Evolutionary conservation across 768 basidiomycete genomes (phyloP).

Genomic region (Mycena venus): DNA sequence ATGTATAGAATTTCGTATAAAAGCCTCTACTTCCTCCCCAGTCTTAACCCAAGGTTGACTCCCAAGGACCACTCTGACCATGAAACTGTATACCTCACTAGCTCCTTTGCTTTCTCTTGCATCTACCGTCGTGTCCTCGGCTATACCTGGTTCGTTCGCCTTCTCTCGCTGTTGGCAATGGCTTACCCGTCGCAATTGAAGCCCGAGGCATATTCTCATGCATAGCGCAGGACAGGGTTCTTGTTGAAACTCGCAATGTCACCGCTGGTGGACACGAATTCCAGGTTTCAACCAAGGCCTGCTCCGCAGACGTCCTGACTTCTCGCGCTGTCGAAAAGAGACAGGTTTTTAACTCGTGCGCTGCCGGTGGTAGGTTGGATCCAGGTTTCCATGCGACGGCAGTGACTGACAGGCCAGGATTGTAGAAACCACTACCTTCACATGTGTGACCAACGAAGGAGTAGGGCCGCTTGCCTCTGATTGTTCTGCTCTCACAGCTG

Average conservation of each 20-base stretch:
- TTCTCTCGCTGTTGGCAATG: not conserved
- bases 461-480: not conserved
- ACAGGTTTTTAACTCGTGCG: not conserved
- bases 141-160: not conserved
- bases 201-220: conserved; percentile 2
- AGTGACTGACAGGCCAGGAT: not conserved
- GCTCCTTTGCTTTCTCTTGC: not conserved
- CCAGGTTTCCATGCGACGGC: not conserved
- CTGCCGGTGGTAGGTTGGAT: no score
- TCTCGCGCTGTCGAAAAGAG: conserved; percentile 11
- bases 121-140: not conserved
- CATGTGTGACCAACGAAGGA: not conserved
- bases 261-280: conserved; percentile 15
- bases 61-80: no score
- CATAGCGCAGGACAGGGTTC: not conserved
- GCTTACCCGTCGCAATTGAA: not conserved
- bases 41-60: no score
- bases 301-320: not conserved
- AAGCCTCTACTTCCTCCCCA: no score
- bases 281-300: conserved; percentile 17
- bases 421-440: not conserved
- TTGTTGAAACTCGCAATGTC: conserved; percentile 24
- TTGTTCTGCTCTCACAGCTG: not conserved
- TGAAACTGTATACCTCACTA: not conserved
- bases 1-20: no score